These are phyloP conservation scores for Macrotyloma uniflorum DNA, from an alignment of 306 rosid genomes.

Conservation along the genomic window DNA sequence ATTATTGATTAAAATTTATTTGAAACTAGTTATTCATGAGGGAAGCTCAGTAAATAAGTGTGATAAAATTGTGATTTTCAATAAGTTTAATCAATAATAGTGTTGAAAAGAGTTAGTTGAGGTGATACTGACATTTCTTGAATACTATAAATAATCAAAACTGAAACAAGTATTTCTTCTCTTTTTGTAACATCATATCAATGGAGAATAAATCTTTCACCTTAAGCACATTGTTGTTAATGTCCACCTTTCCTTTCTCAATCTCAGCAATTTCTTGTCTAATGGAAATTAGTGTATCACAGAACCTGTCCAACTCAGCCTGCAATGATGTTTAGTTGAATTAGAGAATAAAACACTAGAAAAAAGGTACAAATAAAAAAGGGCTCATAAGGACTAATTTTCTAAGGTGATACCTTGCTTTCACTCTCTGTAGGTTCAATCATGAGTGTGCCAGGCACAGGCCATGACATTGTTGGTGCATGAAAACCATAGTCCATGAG, in stretches of 20 bases:
- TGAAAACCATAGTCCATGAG: slow-evolving; percentile 98
- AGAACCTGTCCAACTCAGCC: slow-evolving; percentile 96
- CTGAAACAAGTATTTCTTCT: slow-evolving; percentile 7
- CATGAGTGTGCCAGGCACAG: slow-evolving; percentile 99
- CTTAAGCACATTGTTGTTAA: slow-evolving; percentile 90
- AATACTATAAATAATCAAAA: not conserved
- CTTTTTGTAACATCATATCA: slow-evolving; percentile 6
- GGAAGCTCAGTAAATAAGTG: too few relatives aligned
- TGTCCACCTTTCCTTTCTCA: slow-evolving; percentile 91
- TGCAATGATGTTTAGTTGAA: slow-evolving; percentile 48
- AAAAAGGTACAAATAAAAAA: not conserved
- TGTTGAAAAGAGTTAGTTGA: too few relatives aligned
- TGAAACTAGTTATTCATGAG: too few relatives aligned
- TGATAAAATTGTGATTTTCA: too few relatives aligned
- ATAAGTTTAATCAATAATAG: too few relatives aligned
- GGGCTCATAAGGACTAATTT: not conserved
- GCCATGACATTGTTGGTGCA: slow-evolving; percentile 99
- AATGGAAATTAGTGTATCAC: slow-evolving; percentile 90
- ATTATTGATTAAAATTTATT: too few relatives aligned
- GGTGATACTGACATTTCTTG: not conserved
- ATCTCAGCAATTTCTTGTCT: slow-evolving; percentile 84
- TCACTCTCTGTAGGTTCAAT: slow-evolving; percentile 99
- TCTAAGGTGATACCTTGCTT: slow-evolving; percentile 72
- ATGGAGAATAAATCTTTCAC: slow-evolving; percentile 40
- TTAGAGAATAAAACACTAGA: slow-evolving; percentile 10